Evolutionary conservation across 2,329 filamentous ascomycete genomes (phyloP).

Genomic region (Diaporthe longicolla): DNA sequence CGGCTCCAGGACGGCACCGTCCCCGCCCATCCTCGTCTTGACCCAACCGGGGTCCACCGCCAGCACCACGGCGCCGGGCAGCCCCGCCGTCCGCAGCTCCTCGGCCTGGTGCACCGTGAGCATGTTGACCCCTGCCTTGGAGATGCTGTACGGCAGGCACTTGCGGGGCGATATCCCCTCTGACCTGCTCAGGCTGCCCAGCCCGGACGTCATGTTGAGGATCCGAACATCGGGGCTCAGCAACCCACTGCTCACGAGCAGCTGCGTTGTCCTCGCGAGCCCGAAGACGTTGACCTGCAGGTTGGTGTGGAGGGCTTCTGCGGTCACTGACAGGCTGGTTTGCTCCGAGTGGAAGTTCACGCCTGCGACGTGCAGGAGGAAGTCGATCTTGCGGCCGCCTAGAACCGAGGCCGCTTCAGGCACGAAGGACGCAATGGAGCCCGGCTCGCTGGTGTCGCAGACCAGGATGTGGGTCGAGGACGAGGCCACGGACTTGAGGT

Average conservation of each 20-base stretch:
- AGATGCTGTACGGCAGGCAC: slow-evolving; percentile 52
- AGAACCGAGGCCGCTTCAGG: slow-evolving; percentile 48
- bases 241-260: slow-evolving; percentile 49
- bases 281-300: slow-evolving; percentile 62
- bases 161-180: slow-evolving; percentile 50
- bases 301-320: slow-evolving; percentile 54
- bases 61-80: slow-evolving; percentile 31
- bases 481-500: slow-evolving; percentile 46
- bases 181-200: slow-evolving; percentile 53
- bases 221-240: slow-evolving; percentile 49
- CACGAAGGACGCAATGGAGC: slow-evolving; percentile 50
- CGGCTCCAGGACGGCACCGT: slow-evolving; percentile 33
- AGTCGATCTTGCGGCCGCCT: slow-evolving; percentile 52
- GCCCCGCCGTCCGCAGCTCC: slow-evolving; percentile 42
- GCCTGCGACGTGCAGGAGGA: slow-evolving; percentile 50
- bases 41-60: slow-evolving; percentile 35
- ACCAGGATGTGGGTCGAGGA: slow-evolving; percentile 48
- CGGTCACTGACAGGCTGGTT: slow-evolving; percentile 55
- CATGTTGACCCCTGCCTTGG: slow-evolving; percentile 55
- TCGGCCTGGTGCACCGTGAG: slow-evolving; percentile 51
- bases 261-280: slow-evolving; percentile 60
- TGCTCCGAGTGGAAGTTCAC: slow-evolving; percentile 56
- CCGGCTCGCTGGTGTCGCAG: slow-evolving; percentile 51
- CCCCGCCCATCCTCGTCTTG: slow-evolving; percentile 35
- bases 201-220: slow-evolving; percentile 59